Conservation (phyloP, 495 filamentous ascomycete species). For the Penicillium ochrochloron region DNA sequence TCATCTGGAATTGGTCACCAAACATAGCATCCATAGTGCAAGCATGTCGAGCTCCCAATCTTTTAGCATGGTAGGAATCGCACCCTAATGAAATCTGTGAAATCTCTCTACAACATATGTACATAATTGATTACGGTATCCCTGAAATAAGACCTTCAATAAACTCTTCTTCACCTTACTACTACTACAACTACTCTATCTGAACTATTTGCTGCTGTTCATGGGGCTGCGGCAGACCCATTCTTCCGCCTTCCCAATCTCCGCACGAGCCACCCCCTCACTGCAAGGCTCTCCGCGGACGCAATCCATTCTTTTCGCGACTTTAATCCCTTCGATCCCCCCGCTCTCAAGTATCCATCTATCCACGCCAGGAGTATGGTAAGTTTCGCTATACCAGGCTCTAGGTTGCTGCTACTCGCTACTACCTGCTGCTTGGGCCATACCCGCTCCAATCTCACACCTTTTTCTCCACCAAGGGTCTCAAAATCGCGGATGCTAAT, state of each 20-base stretch:
- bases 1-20: no score
- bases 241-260: constrained; percentile 25
- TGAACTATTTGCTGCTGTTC: background rate
- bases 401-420: background rate
- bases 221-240: constrained; percentile 13
- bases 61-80: no score
- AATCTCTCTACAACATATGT: no score
- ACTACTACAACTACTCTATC: background rate
- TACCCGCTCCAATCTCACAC: background rate
- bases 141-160: no score
- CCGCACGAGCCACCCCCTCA: constrained; percentile 27
- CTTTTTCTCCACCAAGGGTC: no score
- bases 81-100: no score
- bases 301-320: constrained; percentile 5
- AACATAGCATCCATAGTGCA: no score
- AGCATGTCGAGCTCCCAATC: no score
- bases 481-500: background rate
- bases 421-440: background rate
- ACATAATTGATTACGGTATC: no score
- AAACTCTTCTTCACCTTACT: no score
- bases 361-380: constrained; percentile 26
- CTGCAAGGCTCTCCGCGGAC: constrained; percentile 9
- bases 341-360: background rate
- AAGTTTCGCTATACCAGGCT: background rate
- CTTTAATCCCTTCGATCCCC: background rate